A percentile compares a stretch with the other conserved stretches of the same genome.
phyloP scores from a whole-genome alignment of 2,329 filamentous ascomycete species.

The Diaporthe sp. region DNA sequence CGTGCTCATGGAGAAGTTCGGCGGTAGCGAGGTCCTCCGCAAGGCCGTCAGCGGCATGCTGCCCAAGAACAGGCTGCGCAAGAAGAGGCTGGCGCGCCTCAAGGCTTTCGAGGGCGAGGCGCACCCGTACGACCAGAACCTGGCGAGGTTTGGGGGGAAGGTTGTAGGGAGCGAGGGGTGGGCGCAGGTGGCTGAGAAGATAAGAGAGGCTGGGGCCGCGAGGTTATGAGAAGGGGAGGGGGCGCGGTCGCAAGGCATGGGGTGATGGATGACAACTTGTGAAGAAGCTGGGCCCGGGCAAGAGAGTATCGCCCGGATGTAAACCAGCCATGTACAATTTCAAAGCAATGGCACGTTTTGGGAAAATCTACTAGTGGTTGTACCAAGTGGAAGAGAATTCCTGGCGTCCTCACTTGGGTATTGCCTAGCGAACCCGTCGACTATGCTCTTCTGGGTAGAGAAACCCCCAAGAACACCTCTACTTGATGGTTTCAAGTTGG shows the following conservation, averaged over 20 bases:
- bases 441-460: neutral
- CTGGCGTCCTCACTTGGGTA: neutral
- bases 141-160: slow-evolving; percentile 79
- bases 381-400: neutral
- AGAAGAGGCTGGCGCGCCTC: slow-evolving; percentile 87
- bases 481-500: too few relatives aligned
- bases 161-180: slow-evolving; percentile 67
- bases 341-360: neutral
- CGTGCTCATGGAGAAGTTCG: slow-evolving; percentile 92
- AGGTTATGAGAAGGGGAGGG: slow-evolving; percentile 57
- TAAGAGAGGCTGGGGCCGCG: slow-evolving; percentile 63
- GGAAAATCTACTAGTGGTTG: neutral
- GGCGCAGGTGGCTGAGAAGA: slow-evolving; percentile 64
- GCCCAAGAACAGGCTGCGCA: slow-evolving; percentile 93
- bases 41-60: slow-evolving; percentile 97
- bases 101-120: slow-evolving; percentile 96
- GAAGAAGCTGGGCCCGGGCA: neutral
- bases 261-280: neutral
- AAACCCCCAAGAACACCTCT: neutral
- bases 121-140: slow-evolving; percentile 92
- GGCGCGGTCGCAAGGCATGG: neutral
- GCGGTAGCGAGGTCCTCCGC: slow-evolving; percentile 90
- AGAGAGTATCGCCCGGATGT: neutral
- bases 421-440: neutral
- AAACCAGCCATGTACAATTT: slow-evolving; percentile 18